Base-by-base conservation (phyloP, 2,329 filamentous ascomycete species). In the Sordariomycetes sp. region DNA sequence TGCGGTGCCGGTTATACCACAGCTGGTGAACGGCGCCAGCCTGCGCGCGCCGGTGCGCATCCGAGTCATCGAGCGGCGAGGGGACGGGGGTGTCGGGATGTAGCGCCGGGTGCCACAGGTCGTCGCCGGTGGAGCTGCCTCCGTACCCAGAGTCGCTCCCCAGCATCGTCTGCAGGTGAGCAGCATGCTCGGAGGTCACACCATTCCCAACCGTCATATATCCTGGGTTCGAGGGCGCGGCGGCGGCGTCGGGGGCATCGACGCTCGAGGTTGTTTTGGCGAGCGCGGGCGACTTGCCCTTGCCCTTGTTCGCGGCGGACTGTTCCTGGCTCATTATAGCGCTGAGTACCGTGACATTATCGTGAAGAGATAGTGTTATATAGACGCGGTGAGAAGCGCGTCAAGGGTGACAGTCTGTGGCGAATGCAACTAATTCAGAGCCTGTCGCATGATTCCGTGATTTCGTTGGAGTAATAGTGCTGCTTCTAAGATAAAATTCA, bases 141-240 rank as follows among this genome's bases (percentile, higher is more conserved):
- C 90, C 91, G 66, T 97, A 97, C 7, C 92, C 94, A 20, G 92
- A 97, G 68, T 99, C 94, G 59, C 83, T 76, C 60, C 95, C 89
- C 57, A 97, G 76, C 64, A 95, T 81, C 20, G 85, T 83, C 70
- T 94, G 89, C 45, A 97, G 76, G 57, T 85, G 85, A 34, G 87
- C 81, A 42, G 90, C 91, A 68, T 89, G 89, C 66, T 90, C 84
- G 22, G 91, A 91, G 24, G 87, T 84, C 57, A 85, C 84, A 56
- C 91, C 91, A 62, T 79, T 84, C 59, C 92, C 92, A 55, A 96
- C 89, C 5, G 89, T 95, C 85, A 95, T 89, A 71, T 91, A 96
- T 59, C 83, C 78, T 55, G 86, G 86, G 60, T 65, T 54, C 59
- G 63, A 66, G 54, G 66, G 63, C 58, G 67, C 61, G 20, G 68